Evolutionary conservation across 495 filamentous ascomycete genomes (phyloP), one percentile per base, ranked within the genome.

Genomic region (Penicillium parvum): DNA sequence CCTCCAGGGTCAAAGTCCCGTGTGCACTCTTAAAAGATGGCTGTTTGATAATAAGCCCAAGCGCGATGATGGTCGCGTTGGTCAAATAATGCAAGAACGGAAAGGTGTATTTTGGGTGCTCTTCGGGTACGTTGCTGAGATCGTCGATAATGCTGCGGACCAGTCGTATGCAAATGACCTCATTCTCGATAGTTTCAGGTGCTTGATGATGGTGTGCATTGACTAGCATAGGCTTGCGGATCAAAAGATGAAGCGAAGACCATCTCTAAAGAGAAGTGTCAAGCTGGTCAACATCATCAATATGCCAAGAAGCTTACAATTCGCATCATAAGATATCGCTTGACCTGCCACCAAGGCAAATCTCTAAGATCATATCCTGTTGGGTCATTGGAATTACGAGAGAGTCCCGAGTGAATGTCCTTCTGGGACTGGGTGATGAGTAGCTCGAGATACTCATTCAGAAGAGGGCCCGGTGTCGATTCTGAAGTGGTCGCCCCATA

Each of bases 1-100:
- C 55, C 12, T 52, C 40, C 3, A 62, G 6, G 1, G 50, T 53
- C 4, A 45, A 12, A 9, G 22, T 3, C 1, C 50, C 49, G 23
- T 56, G 52, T 1, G 11, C 21, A 12, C 12, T 8, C 32, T 40
- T 58, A 15, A 56, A 58, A 2, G 47, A 41, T 18, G 44, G 45
- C 14, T 56, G 44, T 21, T 48, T 58, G 15, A 56, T 43, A 8
- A 62, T 50, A 0, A 62, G 30, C 9, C 55, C 55, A 4, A 62
- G 21, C 2, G 55, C 51, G 8, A 56, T 50, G 4, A 62, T 53
- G 0, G 45, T 52, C 1, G 58, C 52, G 9, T 40, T 43, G 1
- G 54, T 42, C 4, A 62, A 25, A n/a, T 50, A 53, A 22, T 62
- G 55, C 19, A 62, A 8, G 21, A 62, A 58, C 3, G 59, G 55